Base-by-base conservation (phyloP, 2,329 filamentous ascomycete genomes). In the Colletotrichum sp. region DNA sequence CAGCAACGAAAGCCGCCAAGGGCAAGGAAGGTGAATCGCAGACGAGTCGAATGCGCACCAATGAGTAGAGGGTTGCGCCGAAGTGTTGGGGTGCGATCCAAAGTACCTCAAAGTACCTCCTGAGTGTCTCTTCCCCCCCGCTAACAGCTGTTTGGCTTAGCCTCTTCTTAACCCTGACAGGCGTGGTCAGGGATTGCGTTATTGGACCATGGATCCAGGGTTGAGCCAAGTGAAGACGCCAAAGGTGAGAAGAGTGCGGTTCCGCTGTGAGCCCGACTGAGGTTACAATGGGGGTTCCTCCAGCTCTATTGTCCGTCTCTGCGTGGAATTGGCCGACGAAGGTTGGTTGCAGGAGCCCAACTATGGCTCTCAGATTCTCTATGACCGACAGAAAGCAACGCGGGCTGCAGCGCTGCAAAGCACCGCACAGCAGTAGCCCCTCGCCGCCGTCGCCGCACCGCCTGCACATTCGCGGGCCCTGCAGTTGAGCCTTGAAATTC, bases 41-140 rank as follows among this genome's bases (percentile, higher is more conserved):
- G 63, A 47, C 71, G 27, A 70, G 38, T 63, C 62, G 57, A 74
- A 72, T 72, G 72, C 62, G 69, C 72, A 67, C 69, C 72, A 74
- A 70, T 74, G 43, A 74, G 43, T 72, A 57, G 72, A 72, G 61
- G 69, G 58, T 47, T 72, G 55, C 55, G 55, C 36, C 67, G 43
- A 58, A n/a, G 16, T 58, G 16, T 58, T 72, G 63, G 70, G 62
- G 51, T 71, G 67, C 34, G 33, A 21, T 58, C 33, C 18, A 27
- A 74, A 61, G 72, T 74, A 74, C 36, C 38, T 16, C 43, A 21
- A 63, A 33, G 68, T 74, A 74, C 54, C 27, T 24, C 33, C 15
- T n/a, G 27, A 21, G 68, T 27, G 31, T 18, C 16, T 57, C 57
- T 12, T 16, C 36, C 21, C 36, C 29, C 54, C 61, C 51, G 51